These are phyloP conservation scores for Earliella scabrosa DNA, from an alignment of 1,284 basidiomycete genomes.

Conservation along the genomic window DNA sequence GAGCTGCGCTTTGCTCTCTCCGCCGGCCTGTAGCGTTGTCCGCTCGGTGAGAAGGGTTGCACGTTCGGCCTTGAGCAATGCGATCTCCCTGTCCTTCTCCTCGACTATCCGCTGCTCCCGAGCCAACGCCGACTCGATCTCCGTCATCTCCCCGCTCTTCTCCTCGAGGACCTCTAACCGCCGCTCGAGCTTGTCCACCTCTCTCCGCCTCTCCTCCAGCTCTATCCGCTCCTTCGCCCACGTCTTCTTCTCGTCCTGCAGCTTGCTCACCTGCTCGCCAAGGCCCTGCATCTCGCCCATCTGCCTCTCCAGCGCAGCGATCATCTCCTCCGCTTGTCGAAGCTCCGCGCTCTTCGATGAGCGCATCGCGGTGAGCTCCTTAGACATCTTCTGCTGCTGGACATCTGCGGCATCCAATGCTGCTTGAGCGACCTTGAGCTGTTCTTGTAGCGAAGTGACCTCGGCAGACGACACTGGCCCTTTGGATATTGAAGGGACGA, in stretches of 20 bases:
- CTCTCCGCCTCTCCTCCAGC: conserved; percentile 45
- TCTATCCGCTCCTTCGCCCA: conserved; percentile 60
- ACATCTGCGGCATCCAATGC: conserved; percentile 60
- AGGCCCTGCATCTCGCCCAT: conserved; percentile 57
- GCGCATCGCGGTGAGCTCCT: conserved; percentile 66
- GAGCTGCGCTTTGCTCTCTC: conserved; percentile 51
- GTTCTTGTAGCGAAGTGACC: conserved; percentile 43
- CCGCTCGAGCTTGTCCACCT: conserved; percentile 50
- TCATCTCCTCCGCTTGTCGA: conserved; percentile 66
- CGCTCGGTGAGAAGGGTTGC: conserved; percentile 59
- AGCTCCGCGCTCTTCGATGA: conserved; percentile 66
- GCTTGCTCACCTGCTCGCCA: conserved; percentile 52
- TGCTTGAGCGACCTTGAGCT: conserved; percentile 59
- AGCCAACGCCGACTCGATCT: conserved; percentile 42
- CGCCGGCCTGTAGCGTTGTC: conserved; percentile 52
- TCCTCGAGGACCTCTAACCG: conserved; percentile 50
- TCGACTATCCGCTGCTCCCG: conserved; percentile 44
- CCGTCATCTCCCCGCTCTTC: conserved; percentile 46
- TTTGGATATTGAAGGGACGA: conserved; percentile 49
- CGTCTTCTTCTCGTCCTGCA: conserved; percentile 51
- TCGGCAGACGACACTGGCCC: conserved; percentile 39
- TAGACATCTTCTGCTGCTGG: conserved; percentile 61
- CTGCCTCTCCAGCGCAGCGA: conserved; percentile 63
- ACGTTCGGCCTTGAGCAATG: conserved; percentile 54
- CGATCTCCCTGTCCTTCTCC: conserved; percentile 53